Conservation (phyloP, 2,329 filamentous ascomycete species). For the Penicillium digitatum region DNA sequence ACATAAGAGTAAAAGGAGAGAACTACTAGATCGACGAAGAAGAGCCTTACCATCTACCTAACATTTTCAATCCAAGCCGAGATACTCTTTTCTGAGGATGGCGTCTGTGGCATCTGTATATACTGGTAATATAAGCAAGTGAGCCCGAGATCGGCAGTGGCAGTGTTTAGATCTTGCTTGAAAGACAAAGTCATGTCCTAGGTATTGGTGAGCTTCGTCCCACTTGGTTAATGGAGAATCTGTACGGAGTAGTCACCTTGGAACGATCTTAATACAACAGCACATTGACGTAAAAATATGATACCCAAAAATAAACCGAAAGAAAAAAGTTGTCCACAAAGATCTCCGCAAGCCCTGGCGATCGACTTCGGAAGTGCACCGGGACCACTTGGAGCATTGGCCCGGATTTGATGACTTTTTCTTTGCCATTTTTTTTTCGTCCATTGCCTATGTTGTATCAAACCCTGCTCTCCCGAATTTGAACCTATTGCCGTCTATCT, state of each 20-base stretch:
- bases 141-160: constrained; percentile 25
- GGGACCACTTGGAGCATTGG: constrained; percentile 24
- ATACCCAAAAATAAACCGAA: neutral
- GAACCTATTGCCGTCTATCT: too few relatives aligned
- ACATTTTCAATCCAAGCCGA: constrained; percentile 25
- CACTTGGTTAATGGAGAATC: neutral
- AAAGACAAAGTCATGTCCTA: neutral
- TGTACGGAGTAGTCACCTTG: too few relatives aligned
- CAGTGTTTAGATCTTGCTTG: neutral
- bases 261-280: too few relatives aligned
- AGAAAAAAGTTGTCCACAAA: constrained; percentile 3
- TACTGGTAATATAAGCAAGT: neutral
- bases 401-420: constrained; percentile 7
- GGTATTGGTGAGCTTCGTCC: neutral
- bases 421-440: neutral
- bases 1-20: constrained; percentile 5
- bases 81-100: neutral
- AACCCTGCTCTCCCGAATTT: constrained; percentile 8
- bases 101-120: neutral
- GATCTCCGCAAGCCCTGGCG: constrained; percentile 23
- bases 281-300: too few relatives aligned
- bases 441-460: neutral
- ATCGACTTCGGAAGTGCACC: constrained; percentile 28
- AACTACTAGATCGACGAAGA: constrained; percentile 26
- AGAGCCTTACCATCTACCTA: constrained; percentile 23